A percentile compares a stretch with the other conserved stretches of the same genome.
Evolutionary conservation across 192 early-diverging fungal genomes (phyloP).

Genomic region (Umbelopsis sp.): DNA sequence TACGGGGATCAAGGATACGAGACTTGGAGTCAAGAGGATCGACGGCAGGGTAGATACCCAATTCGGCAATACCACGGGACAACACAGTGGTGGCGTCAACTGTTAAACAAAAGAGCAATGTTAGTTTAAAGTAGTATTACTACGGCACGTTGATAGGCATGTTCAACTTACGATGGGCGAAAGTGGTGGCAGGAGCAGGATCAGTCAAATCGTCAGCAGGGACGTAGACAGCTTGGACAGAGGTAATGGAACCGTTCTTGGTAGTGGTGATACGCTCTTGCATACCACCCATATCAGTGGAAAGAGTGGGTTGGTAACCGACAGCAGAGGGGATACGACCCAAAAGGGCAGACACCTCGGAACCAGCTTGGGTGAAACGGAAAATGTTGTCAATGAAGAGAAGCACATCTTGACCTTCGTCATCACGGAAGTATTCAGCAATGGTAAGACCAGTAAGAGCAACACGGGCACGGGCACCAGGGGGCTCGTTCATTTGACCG

Average conservation of each 20-base stretch:
- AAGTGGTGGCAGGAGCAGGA: constrained; percentile 98
- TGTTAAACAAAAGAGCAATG: neutral
- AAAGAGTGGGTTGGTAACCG: constrained; percentile 99
- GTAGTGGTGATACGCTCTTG: constrained; percentile 99
- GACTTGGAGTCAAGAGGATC: constrained; percentile 98
- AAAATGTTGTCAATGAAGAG: constrained; percentile 99
- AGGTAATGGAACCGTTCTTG: constrained; percentile 99
- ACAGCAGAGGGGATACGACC: constrained; percentile 99
- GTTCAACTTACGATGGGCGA: constrained; percentile 72
- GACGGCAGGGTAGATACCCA: constrained; percentile 99
- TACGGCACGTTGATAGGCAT: neutral
- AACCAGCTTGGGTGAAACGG: constrained; percentile 99
- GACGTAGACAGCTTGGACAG: constrained; percentile 97
- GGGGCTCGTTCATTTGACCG: constrained; percentile 99
- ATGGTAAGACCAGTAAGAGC: constrained; percentile 97
- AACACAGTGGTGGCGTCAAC: constrained; percentile 99
- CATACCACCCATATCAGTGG: constrained; percentile 99
- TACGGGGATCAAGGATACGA: constrained; percentile 96
- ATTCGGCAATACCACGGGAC: constrained; percentile 97
- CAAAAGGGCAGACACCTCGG: constrained; percentile 98
- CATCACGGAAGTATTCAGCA: constrained; percentile 99
- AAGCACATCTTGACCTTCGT: constrained; percentile 98
- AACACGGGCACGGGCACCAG: constrained; percentile 98
- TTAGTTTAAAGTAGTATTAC: neutral
- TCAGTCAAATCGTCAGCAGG: constrained; percentile 99